Conservation (phyloP, 2,329 filamentous ascomycete genomes). For the Aspergillus nomiae region DNA sequence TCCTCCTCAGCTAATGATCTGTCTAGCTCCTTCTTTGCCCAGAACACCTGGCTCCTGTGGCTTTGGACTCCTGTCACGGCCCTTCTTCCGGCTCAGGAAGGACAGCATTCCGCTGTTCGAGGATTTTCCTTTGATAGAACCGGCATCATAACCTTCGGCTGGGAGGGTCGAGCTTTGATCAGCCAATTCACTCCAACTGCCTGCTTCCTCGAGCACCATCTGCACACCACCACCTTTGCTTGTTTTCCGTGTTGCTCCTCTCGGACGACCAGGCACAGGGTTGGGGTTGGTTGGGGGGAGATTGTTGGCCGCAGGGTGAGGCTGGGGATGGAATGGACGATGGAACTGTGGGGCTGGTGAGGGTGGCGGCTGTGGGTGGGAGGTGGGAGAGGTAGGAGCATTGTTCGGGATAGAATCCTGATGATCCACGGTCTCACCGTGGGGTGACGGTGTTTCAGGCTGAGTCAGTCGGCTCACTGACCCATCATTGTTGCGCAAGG, state of each 20-base stretch:
- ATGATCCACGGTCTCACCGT: slow-evolving; percentile 32
- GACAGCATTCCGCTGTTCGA: slow-evolving; percentile 77
- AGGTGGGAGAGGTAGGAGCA: slow-evolving; percentile 9
- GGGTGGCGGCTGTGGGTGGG: slow-evolving; percentile 27
- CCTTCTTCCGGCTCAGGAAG: slow-evolving; percentile 86
- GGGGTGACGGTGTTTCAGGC: slow-evolving; percentile 28
- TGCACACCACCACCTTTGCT: slow-evolving; percentile 84
- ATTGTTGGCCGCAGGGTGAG: slow-evolving; percentile 34
- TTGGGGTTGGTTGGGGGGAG: slow-evolving; percentile 41
- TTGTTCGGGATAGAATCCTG: slow-evolving; percentile 24
- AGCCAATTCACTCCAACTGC: slow-evolving; percentile 88
- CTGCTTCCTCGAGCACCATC: slow-evolving; percentile 84
- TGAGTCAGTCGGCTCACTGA: slow-evolving; percentile 29
- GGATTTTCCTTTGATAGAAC: slow-evolving; percentile 48
- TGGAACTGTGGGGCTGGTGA: background rate
- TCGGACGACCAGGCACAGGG: slow-evolving; percentile 48
- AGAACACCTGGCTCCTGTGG: slow-evolving; percentile 90
- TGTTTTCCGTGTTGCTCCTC: slow-evolving; percentile 68
- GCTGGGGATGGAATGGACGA: slow-evolving; percentile 20
- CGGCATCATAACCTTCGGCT: slow-evolving; percentile 59
- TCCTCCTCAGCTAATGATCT: slow-evolving; percentile 65
- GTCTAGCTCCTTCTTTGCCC: slow-evolving; percentile 90
- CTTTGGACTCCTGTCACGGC: slow-evolving; percentile 87
- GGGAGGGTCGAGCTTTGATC: slow-evolving; percentile 77
- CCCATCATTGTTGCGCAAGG: slow-evolving; percentile 30